These are phyloP conservation scores for Nannizziopsis arthrosporioides DNA, from an alignment of 2,329 filamentous ascomycete species.

Conservation along the genomic window DNA sequence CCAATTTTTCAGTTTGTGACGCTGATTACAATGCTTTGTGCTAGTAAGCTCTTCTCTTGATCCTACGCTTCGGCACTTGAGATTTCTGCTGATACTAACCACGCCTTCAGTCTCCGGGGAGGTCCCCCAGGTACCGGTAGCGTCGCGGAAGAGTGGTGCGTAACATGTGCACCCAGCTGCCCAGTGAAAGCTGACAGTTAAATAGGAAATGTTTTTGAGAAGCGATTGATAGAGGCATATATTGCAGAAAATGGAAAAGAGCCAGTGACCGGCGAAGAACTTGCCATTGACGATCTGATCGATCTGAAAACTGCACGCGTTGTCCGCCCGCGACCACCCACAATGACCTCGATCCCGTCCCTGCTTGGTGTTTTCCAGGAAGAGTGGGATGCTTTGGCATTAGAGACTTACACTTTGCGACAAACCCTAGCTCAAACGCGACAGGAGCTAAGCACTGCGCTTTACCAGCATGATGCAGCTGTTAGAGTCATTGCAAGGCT, in stretches of 20 bases:
- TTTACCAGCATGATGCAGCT: conserved; percentile 97
- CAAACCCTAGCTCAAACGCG: conserved; percentile 81
- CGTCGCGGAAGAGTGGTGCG: conserved; percentile 85
- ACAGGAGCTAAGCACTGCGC: conserved; percentile 82
- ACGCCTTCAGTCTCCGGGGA: conserved; percentile 70
- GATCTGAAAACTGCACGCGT: conserved; percentile 72
- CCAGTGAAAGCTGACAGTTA: conserved; percentile 21
- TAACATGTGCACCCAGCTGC: conserved; percentile 18
- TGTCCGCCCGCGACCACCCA: conserved; percentile 80
- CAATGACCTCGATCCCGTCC: conserved; percentile 89
- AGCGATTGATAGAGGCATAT: conserved; percentile 87
- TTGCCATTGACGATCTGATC: conserved; percentile 73
- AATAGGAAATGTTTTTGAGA: conserved; percentile 80
- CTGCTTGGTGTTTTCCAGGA: conserved; percentile 92
- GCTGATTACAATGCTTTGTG: conserved; percentile 45
- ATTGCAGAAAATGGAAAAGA: conserved; percentile 89
- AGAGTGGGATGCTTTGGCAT: conserved; percentile 88
- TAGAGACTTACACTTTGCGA: conserved; percentile 83
- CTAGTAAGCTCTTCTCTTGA: conserved; percentile 46
- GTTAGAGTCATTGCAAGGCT: conserved; percentile 84
- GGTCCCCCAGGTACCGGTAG: conserved; percentile 85
- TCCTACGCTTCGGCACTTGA: conserved; percentile 17
- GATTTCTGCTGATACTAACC: conserved; percentile 3
- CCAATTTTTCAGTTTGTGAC: not conserved
- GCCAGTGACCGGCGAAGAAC: conserved; percentile 75